Base-by-base conservation (phyloP, 2,329 filamentous ascomycete species). In the Cladosporium sp. region DNA sequence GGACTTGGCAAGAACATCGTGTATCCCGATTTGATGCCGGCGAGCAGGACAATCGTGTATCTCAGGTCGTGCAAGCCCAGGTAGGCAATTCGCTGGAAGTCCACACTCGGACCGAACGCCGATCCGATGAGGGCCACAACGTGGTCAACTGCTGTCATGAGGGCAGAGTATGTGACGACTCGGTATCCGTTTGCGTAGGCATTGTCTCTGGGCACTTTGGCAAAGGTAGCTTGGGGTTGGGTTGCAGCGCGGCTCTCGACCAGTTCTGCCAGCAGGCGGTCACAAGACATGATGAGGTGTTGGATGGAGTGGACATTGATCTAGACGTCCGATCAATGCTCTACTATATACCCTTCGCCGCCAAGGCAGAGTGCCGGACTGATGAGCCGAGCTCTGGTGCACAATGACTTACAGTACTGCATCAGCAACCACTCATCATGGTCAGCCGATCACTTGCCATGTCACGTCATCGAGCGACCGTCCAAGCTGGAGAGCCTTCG, bases 101-200 rank as follows among this genome's bases (percentile, higher is more conserved):
- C 14, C 23, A 14, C 16, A 18, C 49, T 53, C 49, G 23, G 23
- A 28, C 49, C 51, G 28, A 54, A 54, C 7, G 14, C 7, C 25
- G 51, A 54, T n/a, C 1, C 8, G 51, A 54, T 54, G 26, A 54
- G 28, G 51, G 26, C 28, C 10, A n/a, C 51, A 30, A 54, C 51
- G 25, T 54, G 28, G n/a, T 54, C 51, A 11, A 54, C 7, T 5
- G 51, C 25, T 30, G 28, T 32, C 11, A 32, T 2, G 11, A 54
- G 51, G 14, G 51, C 23, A 32, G 51, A 18, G 28, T 54, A n/a
- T n/a, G 51, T 54, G 51, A 54, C 51, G 18, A 7, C 7, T 1
- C 26, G 51, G 18, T 54, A 54, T 30, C 51, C 51, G 10, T 54
- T 54, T n/a, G 26, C 51, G 51, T 54, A 54, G 51, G 51, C 51